Evolutionary conservation across 2,329 filamentous ascomycete genomes (phyloP), one percentile per base, ranked within the genome.

Genomic region (Colletotrichum somersetense): DNA sequence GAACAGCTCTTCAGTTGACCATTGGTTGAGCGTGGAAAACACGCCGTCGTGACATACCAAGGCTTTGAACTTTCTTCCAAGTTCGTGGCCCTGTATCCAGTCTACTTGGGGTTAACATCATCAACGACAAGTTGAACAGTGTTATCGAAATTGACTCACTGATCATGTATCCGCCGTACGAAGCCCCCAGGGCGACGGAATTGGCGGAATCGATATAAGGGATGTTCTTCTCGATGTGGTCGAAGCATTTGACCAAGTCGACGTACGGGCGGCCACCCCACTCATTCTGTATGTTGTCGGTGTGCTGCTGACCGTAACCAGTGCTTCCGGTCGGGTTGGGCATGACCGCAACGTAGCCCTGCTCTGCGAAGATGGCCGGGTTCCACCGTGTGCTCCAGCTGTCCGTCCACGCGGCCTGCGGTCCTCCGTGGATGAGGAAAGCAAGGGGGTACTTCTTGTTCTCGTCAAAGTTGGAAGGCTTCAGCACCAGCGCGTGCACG

Each of bases 41-140:
- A 95, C 92, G 59, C 95, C 95, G 76, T 97, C 94, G 79, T 97
- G 95, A 77, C 91, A 95, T 38, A 97, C 94, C 5, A 98, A 87
- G 0, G 94, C 94, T 81, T 94, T 94, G 88, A 98, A 97, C 75
- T 92, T 90, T 38, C 93, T 90, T 26, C 94, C 95, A 0, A 98
- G 87, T 1, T 89, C 87, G 74, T 96, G 92, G 10, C 95, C 95
- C 81, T 97, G 94, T 76, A 97, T 94, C 95, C 95, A 97, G 80
- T 97, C 87, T 87, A 46, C 72, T 12, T 82, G 79, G 6, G 33
- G 73, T 81, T 53, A 81, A 77, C 62, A 66, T 30, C 16, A 18
- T 1, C 11, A n/a, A 40, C 12, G 40, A n/a, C 18, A 46, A 2
- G 1, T 5, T 12, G 26, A 3, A 35, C 8, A 7, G 11, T n/a